Evolutionary conservation across 2,329 filamentous ascomycete species (phyloP).

Genomic region (Penicillium sp.): DNA sequence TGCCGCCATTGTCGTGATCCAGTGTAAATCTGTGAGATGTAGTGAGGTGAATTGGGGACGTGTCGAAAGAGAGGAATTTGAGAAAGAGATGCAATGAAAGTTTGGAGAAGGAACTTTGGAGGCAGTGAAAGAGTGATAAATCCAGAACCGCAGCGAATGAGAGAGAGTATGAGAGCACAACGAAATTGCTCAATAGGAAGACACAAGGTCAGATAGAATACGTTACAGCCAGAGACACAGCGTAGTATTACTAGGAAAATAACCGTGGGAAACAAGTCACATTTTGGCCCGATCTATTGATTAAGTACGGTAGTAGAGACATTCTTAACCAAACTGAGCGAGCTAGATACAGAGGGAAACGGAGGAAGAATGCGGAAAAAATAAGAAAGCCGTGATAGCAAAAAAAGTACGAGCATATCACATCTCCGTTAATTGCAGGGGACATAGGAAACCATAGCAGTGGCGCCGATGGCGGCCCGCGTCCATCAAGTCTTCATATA

Average conservation of each 20-base stretch:
- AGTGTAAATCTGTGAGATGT: too few species aligned
- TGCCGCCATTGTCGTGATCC: background rate
- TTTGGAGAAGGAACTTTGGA: too few species aligned
- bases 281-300: constrained; percentile 40
- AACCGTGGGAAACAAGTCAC: constrained; percentile 25
- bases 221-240: background rate
- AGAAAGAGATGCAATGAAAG: too few species aligned
- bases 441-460: constrained; percentile 41
- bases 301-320: constrained; percentile 34
- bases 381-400: constrained; percentile 37
- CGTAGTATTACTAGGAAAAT: background rate
- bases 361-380: constrained; percentile 26
- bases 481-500: background rate
- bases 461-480: constrained; percentile 8
- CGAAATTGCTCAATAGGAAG: too few species aligned
- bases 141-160: too few species aligned
- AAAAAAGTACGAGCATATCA: constrained; percentile 39
- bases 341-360: constrained; percentile 37
- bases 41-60: too few species aligned
- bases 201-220: too few species aligned
- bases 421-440: constrained; percentile 37
- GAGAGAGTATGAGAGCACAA: too few species aligned
- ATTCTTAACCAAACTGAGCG: constrained; percentile 41
- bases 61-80: too few species aligned
- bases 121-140: too few species aligned